phyloP scores from a whole-genome alignment of 2,329 filamentous ascomycete species.

The Neurospora sp. region DNA sequence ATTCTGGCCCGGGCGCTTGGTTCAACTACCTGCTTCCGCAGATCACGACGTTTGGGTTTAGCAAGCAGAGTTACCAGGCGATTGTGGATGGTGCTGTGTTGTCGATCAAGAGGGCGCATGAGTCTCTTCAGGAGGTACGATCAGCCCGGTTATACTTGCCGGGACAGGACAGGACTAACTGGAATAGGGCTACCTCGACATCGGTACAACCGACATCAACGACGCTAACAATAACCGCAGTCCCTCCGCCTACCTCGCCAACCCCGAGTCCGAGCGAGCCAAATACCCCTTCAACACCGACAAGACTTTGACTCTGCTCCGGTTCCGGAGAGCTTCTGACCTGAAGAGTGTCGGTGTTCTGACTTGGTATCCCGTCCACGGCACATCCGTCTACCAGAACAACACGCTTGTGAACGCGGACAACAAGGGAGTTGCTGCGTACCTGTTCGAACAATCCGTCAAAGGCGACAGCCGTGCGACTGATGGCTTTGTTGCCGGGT shows the following conservation, averaged over 20 bases:
- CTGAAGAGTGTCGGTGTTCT: slow-evolving; percentile 68
- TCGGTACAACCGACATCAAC: slow-evolving; percentile 50
- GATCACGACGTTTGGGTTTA: slow-evolving; percentile 76
- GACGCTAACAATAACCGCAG: slow-evolving; percentile 78
- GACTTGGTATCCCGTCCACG: slow-evolving; percentile 86
- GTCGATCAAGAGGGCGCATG: slow-evolving; percentile 71
- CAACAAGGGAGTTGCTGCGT: slow-evolving; percentile 85
- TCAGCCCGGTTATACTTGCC: background rate
- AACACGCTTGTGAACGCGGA: slow-evolving; percentile 83
- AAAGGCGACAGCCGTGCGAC: slow-evolving; percentile 41
- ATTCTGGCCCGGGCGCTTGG: slow-evolving; percentile 84
- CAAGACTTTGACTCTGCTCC: slow-evolving; percentile 68
- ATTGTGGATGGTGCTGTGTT: slow-evolving; percentile 75
- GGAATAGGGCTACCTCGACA: slow-evolving; percentile 51
- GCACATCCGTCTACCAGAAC: slow-evolving; percentile 81
- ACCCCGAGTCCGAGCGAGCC: slow-evolving; percentile 62
- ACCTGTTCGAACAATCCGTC: slow-evolving; percentile 67
- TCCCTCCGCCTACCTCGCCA: slow-evolving; percentile 73
- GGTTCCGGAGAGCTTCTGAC: slow-evolving; percentile 61
- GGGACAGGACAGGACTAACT: slow-evolving; percentile 7
- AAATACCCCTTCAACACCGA: slow-evolving; percentile 55
- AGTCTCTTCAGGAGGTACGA: slow-evolving; percentile 43
- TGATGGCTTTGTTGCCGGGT: slow-evolving; percentile 71
- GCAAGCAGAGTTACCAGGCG: slow-evolving; percentile 74
- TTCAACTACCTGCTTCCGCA: slow-evolving; percentile 86